Percentiles rank a stretch among this genome's conserved stretches.
phyloP scores from a whole-genome alignment of 164 flowering plant species.

The Annona cherimola region DNA sequence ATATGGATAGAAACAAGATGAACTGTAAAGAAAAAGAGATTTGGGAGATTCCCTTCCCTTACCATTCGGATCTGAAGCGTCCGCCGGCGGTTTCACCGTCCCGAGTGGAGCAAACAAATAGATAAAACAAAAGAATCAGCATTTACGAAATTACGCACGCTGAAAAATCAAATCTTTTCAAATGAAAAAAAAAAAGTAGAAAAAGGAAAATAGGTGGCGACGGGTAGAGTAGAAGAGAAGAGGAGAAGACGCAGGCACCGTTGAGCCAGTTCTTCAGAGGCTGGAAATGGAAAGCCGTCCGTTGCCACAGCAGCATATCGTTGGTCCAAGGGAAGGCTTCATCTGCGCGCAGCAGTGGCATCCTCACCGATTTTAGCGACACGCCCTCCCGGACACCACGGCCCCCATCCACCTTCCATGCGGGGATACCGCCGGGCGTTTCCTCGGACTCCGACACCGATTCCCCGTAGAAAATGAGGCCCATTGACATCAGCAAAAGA shows the following conservation, averaged over 20 bases:
- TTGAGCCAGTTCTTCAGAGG: conserved; percentile 87
- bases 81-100: conserved; percentile 12
- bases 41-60: conserved; percentile 8
- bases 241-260: conserved; percentile 23
- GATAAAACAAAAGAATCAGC: background rate
- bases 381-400: conserved; percentile 17
- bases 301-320: conserved; percentile 17
- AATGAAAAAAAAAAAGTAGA: background rate
- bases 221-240: background rate
- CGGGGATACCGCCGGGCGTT: background rate
- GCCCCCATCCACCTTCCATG: background rate
- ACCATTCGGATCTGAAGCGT: conserved; percentile 66
- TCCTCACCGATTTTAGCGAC: conserved; percentile 13
- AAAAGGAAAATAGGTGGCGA: background rate
- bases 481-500: background rate
- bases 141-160: background rate
- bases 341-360: background rate
- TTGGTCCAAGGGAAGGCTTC: conserved; percentile 12
- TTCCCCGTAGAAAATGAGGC: background rate
- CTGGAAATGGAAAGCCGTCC: conserved; percentile 65
- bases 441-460: background rate
- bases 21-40: no score
- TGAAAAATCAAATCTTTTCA: background rate
- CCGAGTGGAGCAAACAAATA: background rate
- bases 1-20: no score